Percentiles rank a stretch among this genome's conserved stretches.
phyloP scores from a whole-genome alignment of 129 eudicot species.

The Flaveria robusta region DNA sequence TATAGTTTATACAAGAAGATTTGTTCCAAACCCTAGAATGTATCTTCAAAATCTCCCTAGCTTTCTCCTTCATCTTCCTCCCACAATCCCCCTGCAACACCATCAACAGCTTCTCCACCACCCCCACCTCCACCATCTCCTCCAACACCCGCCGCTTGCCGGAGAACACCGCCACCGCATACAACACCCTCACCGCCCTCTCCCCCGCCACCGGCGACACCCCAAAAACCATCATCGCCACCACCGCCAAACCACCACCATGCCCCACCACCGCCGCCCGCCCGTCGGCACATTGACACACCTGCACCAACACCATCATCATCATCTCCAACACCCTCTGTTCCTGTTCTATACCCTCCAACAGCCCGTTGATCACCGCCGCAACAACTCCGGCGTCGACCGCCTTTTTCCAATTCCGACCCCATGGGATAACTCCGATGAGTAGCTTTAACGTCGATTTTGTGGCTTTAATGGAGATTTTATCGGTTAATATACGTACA shows the following conservation, averaged over 20 bases:
- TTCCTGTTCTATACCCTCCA: conserved; percentile 24
- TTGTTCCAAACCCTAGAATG: conserved; percentile 29
- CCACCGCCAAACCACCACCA: conserved; percentile 43
- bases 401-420: conserved; percentile 32
- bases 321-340: conserved; percentile 26
- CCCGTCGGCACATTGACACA: conserved; percentile 41
- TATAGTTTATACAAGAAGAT: conserved; percentile 12
- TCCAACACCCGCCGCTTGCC: conserved; percentile 28
- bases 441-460: conserved; percentile 41
- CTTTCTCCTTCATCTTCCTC: conserved; percentile 29
- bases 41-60: conserved; percentile 23
- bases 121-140: conserved; percentile 42
- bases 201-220: conserved; percentile 37
- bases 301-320: conserved; percentile 9
- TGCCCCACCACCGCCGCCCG: conserved; percentile 35
- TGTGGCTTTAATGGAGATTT: conserved; percentile 32
- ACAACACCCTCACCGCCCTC: conserved; percentile 36
- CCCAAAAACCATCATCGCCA: conserved; percentile 36
- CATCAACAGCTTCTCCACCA: conserved; percentile 26
- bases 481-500: conserved; percentile 24
- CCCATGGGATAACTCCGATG: conserved; percentile 33
- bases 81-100: conserved; percentile 34
- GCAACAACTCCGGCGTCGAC: conserved; percentile 15
- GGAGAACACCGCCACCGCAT: conserved; percentile 26
- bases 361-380: conserved; percentile 19